Percentiles rank a stretch among this genome's conserved stretches.
Evolutionary conservation across 169 alveolate species (phyloP).

Genomic region (Cryptosporidium ubiquitum): DNA sequence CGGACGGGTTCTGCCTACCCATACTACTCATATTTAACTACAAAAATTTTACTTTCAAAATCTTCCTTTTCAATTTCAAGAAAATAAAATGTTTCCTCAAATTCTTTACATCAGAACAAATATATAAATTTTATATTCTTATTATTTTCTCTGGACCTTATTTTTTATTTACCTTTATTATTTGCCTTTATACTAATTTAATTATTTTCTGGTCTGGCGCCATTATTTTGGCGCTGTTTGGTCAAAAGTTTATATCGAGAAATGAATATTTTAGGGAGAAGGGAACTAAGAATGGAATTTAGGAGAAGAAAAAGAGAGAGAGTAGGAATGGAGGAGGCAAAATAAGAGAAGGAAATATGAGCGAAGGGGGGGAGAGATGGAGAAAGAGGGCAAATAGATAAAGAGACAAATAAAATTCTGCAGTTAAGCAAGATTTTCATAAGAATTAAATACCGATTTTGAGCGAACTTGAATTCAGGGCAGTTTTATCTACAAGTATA

Average conservation of each 20-base stretch:
- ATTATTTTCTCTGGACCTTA: background rate
- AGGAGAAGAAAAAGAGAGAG: background rate
- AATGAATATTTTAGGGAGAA: background rate
- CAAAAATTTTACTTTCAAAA: background rate
- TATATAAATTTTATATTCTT: background rate
- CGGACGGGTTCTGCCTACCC: background rate
- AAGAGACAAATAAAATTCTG: no score
- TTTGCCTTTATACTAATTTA: background rate
- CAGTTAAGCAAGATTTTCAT: no score
- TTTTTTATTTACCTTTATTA: background rate
- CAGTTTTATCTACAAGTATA: background rate
- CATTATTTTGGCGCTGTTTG: background rate
- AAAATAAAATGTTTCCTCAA: background rate
- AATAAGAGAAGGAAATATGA: background rate
- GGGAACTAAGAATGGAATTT: background rate
- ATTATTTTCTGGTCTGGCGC: background rate
- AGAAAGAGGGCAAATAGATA: background rate
- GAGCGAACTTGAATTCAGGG: background rate
- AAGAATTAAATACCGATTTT: no score
- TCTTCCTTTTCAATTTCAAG: background rate
- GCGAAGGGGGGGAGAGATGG: background rate
- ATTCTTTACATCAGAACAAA: slow-evolving; percentile 3
- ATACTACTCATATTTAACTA: background rate
- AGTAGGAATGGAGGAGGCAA: background rate
- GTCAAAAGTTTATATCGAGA: background rate